These are phyloP conservation scores for Puccinia coronata DNA, from an alignment of 1,284 basidiomycete species.

Conservation along the genomic window DNA sequence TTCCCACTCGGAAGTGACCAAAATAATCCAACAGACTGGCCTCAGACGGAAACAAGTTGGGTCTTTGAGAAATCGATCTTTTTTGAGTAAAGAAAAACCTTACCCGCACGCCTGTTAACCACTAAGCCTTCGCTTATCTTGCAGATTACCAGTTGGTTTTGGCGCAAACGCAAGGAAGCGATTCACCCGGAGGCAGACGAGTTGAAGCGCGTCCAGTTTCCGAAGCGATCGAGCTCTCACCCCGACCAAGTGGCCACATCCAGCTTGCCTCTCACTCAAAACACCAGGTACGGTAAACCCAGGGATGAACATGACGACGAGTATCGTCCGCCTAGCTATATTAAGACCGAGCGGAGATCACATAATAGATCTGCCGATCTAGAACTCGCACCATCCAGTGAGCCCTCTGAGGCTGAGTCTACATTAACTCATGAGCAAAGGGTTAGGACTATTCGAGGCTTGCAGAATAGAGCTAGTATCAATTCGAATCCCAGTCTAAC, in stretches of 20 bases:
- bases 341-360: not conserved
- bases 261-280: not conserved
- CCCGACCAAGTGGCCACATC: not conserved
- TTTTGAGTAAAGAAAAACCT: not conserved
- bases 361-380: not conserved
- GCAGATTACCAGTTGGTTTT: conserved; percentile 49
- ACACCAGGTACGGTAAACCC: not conserved
- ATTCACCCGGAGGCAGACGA: not conserved
- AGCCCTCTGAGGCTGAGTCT: not conserved
- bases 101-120: not conserved
- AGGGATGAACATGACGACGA: not conserved
- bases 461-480: too few relatives aligned
- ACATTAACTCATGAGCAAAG: too few relatives aligned
- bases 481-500: not conserved
- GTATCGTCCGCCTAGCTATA: conserved; percentile 1
- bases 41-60: conserved; percentile 40
- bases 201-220: not conserved
- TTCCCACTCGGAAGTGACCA: conserved; percentile 28
- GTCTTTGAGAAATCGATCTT: too few relatives aligned
- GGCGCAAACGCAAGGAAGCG: conserved; percentile 41
- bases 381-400: not conserved
- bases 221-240: not conserved
- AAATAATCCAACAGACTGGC: conserved; percentile 26
- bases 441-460: not conserved
- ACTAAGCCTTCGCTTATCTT: not conserved